These are phyloP conservation scores for Ajuga reptans DNA, from an alignment of 305 asterid genomes.

Conservation along the genomic window DNA sequence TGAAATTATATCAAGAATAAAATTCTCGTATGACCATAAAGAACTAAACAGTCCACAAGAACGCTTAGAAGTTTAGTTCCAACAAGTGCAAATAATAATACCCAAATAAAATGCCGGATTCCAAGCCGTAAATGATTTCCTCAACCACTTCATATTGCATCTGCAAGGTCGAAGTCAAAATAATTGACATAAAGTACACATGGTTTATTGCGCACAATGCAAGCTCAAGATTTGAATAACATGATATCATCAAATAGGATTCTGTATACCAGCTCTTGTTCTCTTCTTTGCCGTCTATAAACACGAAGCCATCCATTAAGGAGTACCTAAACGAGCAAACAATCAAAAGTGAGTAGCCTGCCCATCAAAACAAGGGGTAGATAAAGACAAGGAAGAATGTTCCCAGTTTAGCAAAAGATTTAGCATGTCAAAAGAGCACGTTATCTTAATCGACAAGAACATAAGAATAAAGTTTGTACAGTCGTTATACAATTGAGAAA, in stretches of 20 bases:
- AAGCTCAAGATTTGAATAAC: neutral
- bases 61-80: constrained; percentile 7
- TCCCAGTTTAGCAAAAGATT: neutral
- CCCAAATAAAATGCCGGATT: constrained; percentile 97
- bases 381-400: neutral
- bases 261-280: constrained; percentile 73
- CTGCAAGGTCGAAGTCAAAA: constrained; percentile 38
- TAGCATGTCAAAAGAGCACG: neutral
- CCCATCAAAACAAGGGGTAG: neutral
- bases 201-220: neutral
- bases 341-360: constrained; percentile 5
- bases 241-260: constrained; percentile 6
- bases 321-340: constrained; percentile 52
- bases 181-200: constrained; percentile 16
- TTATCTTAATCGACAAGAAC: neutral
- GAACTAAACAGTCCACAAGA: constrained; percentile 2
- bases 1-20: constrained; percentile 27
- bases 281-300: constrained; percentile 79
- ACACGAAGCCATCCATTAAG: constrained; percentile 94
- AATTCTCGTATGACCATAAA: neutral
- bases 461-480: neutral
- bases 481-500: neutral
- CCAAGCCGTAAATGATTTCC: constrained; percentile 87
- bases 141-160: constrained; percentile 94
- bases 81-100: too few species aligned